These are phyloP conservation scores for Eimeria maxima DNA, from an alignment of 169 alveolate species.

Conservation along the genomic window DNA sequence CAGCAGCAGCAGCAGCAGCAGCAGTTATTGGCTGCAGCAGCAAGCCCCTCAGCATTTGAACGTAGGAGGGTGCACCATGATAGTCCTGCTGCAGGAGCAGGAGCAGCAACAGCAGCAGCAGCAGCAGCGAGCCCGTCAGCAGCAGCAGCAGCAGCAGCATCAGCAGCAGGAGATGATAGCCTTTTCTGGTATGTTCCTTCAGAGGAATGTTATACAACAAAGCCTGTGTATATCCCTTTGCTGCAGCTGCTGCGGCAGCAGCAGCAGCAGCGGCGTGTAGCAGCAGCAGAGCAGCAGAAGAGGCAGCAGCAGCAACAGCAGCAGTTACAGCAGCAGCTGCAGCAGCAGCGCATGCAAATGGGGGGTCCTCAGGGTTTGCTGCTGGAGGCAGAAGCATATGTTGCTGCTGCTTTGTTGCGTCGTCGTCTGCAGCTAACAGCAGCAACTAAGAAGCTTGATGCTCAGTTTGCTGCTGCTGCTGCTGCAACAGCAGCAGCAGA, in stretches of 20 bases:
- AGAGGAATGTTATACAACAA: constrained; percentile 55
- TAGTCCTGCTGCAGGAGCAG: neutral
- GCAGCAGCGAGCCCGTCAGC: too few species aligned
- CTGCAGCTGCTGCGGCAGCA: constrained; percentile 54
- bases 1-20: too few species aligned
- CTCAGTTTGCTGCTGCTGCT: too few species aligned
- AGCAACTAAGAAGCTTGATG: neutral
- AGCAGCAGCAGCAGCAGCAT: constrained; percentile 34
- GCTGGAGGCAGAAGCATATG: constrained; percentile 56
- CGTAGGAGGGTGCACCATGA: neutral
- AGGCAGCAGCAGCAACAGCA: constrained; percentile 14
- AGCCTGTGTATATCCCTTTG: constrained; percentile 33
- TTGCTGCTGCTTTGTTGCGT: neutral
- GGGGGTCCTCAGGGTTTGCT: constrained; percentile 5
- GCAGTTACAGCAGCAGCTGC: constrained; percentile 37
- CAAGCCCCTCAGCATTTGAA: neutral
- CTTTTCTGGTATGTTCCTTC: constrained; percentile 65
- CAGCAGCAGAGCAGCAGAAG: neutral
- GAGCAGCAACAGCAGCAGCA: constrained; percentile 40
- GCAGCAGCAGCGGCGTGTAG: neutral
- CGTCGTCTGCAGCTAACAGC: constrained; percentile 90
- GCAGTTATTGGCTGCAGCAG: neutral
- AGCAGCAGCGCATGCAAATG: constrained; percentile 63
- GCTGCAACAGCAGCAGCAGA: neutral
- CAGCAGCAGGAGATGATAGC: neutral